Evolutionary conservation across 2,329 filamentous ascomycete genomes (phyloP).

Genomic region (Ceratocystis huliohia): DNA sequence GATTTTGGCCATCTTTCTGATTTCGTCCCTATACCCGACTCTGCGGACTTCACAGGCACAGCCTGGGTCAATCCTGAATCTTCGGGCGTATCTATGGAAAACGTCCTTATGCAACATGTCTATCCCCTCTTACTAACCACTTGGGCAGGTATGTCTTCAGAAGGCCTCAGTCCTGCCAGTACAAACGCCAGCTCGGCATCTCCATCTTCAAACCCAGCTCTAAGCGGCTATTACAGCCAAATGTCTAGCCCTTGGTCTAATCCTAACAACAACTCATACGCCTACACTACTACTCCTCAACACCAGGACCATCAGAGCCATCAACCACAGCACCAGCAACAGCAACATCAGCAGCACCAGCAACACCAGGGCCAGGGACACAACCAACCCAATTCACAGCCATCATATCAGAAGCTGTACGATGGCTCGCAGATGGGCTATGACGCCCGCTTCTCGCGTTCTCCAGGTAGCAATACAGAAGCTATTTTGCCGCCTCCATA

Average conservation of each 20-base stretch:
- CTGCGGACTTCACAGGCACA: background rate
- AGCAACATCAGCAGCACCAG: constrained; percentile 29
- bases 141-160: constrained; percentile 37
- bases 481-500: constrained; percentile 54
- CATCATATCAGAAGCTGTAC: constrained; percentile 21
- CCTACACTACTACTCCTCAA: constrained; percentile 35
- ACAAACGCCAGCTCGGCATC: constrained; percentile 42
- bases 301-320: constrained; percentile 27
- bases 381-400: constrained; percentile 22
- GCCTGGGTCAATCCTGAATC: background rate
- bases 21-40: no score
- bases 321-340: constrained; percentile 18
- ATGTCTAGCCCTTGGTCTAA: constrained; percentile 48
- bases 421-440: constrained; percentile 13
- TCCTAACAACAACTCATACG: constrained; percentile 37
- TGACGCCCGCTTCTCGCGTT: constrained; percentile 16
- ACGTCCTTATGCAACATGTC: background rate
- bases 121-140: constrained; percentile 15
- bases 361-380: constrained; percentile 28
- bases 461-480: constrained; percentile 44
- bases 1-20: no score
- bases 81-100: background rate
- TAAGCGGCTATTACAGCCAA: constrained; percentile 37
- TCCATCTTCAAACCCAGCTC: constrained; percentile 37
- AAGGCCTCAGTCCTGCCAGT: constrained; percentile 51